phyloP scores from a whole-genome alignment of 768 basidiomycete genomes.

The Mycena rebaudengoi region DNA sequence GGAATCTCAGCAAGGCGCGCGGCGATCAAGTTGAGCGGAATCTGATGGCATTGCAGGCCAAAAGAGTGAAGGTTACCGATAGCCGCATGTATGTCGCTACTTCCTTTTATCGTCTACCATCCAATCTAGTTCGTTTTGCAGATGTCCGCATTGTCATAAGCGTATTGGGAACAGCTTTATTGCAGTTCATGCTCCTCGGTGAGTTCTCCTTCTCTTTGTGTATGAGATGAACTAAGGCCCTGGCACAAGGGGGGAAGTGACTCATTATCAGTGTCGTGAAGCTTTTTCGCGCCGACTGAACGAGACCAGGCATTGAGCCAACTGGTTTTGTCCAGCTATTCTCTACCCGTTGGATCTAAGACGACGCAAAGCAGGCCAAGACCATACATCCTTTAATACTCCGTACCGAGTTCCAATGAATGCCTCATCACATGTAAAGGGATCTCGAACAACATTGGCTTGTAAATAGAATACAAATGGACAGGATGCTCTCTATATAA shows the following conservation, averaged over 20 bases:
- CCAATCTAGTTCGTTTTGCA: constrained; percentile 38
- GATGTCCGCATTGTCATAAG: constrained; percentile 97
- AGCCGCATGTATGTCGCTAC: constrained; percentile 81
- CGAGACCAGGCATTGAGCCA: constrained; percentile 43
- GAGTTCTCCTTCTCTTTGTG: constrained; percentile 34
- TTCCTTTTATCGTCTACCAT: not conserved
- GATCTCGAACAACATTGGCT: not conserved
- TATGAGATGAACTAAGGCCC: not conserved
- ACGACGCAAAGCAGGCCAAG: too few species aligned
- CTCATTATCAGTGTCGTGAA: constrained; percentile 96
- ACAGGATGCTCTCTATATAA: constrained; percentile 9
- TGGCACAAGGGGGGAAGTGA: constrained; percentile 86
- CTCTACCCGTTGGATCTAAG: too few species aligned
- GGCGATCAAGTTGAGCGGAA: constrained; percentile 78
- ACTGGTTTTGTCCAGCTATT: not conserved
- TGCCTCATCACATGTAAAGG: not conserved
- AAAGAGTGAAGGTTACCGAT: constrained; percentile 89
- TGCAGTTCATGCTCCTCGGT: constrained; percentile 91
- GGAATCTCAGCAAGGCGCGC: constrained; percentile 75
- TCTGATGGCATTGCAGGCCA: constrained; percentile 80
- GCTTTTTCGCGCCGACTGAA: constrained; percentile 69
- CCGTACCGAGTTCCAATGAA: not conserved
- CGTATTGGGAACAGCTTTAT: constrained; percentile 93
- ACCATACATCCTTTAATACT: not conserved
- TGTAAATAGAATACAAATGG: constrained; percentile 18